phyloP scores from a whole-genome alignment of 192 early-diverging fungal genomes.

The Lunasporangiospora selenospora region DNA sequence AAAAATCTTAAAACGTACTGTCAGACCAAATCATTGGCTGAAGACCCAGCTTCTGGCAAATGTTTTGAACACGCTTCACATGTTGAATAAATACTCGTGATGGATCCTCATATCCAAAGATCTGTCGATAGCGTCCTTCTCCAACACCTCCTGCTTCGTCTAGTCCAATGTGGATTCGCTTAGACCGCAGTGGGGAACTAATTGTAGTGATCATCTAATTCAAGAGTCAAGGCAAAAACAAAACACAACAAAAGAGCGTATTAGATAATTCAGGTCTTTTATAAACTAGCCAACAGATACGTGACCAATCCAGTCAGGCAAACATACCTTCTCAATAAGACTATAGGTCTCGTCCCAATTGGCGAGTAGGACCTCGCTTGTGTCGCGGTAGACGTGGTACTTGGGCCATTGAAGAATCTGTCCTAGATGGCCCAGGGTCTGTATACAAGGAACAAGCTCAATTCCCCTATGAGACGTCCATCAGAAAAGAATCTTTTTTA shows the following conservation, averaged over 20 bases:
- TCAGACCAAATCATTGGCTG: conserved; percentile 91
- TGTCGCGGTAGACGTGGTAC: conserved; percentile 80
- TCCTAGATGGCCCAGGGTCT: conserved; percentile 89
- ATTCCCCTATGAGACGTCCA: conserved; percentile 64
- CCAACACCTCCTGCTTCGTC: conserved; percentile 90
- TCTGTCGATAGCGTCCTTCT: conserved; percentile 79
- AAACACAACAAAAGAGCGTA: not conserved
- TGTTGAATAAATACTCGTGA: conserved; percentile 81
- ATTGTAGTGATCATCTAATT: conserved; percentile 64
- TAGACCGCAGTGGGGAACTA: conserved; percentile 73
- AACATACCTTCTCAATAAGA: conserved; percentile 68
- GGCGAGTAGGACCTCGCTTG: conserved; percentile 78
- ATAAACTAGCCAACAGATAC: too few relatives aligned
- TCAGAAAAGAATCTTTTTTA: conserved; percentile 1
- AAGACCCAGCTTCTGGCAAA: conserved; percentile 66
- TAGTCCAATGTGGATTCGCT: conserved; percentile 87
- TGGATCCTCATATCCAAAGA: conserved; percentile 78
- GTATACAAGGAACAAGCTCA: conserved; percentile 89
- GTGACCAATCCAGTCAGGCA: too few relatives aligned
- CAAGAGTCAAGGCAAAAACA: too few relatives aligned
- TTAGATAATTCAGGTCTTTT: too few relatives aligned
- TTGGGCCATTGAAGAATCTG: conserved; percentile 91
- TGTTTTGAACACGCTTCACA: conserved; percentile 71
- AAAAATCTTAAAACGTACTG: conserved; percentile 54
- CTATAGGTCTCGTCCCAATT: conserved; percentile 79